These are phyloP conservation scores for Quercus engelmannii DNA, from an alignment of 306 rosid genomes.

Conservation along the genomic window DNA sequence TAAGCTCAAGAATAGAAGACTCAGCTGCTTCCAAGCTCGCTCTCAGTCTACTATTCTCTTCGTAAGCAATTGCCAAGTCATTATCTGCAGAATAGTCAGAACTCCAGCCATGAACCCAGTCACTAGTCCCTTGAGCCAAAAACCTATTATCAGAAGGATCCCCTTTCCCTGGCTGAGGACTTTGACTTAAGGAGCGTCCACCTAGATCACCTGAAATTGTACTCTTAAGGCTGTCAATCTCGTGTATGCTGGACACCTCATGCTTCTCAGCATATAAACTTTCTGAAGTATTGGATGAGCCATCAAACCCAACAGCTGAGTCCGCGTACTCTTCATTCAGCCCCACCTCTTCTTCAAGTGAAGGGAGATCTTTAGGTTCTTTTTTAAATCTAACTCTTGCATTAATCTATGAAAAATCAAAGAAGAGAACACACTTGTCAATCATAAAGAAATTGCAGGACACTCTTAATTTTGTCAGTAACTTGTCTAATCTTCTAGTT, in stretches of 20 bases:
- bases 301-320: conserved; percentile 76
- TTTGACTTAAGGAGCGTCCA: conserved; percentile 56
- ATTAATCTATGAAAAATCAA: conserved; percentile 47
- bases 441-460: background rate
- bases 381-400: conserved; percentile 66
- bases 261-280: conserved; percentile 83
- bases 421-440: conserved; percentile 17
- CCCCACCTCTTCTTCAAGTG: conserved; percentile 58
- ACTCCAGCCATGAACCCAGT: conserved; percentile 76
- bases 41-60: conserved; percentile 60
- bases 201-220: conserved; percentile 62
- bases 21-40: conserved; percentile 74
- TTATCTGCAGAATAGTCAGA: conserved; percentile 57
- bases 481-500: background rate
- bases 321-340: conserved; percentile 75
- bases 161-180: conserved; percentile 66
- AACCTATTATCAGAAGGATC: conserved; percentile 51
- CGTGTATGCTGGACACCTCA: conserved; percentile 62
- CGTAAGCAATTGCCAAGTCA: conserved; percentile 57
- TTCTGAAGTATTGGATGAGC: conserved; percentile 88
- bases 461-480: background rate
- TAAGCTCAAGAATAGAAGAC: conserved; percentile 71
- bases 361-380: conserved; percentile 50
- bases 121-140: conserved; percentile 47
- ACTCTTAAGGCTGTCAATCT: conserved; percentile 80